These are phyloP conservation scores for Filobasidium floriforme DNA, from an alignment of 768 basidiomycete species.

Conservation along the genomic window DNA sequence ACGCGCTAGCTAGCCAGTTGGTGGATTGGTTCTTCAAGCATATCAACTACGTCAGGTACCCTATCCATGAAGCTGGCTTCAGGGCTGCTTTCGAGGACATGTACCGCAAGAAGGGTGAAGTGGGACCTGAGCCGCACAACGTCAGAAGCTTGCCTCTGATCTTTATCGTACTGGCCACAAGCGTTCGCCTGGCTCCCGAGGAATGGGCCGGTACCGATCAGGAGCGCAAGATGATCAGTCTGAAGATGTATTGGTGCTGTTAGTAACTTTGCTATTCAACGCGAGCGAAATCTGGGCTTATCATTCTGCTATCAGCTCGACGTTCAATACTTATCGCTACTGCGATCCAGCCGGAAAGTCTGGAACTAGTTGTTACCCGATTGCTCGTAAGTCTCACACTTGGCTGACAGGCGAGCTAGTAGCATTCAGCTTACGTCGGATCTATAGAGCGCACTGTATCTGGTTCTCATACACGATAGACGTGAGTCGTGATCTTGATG, in stretches of 20 bases:
- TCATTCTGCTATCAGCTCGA: slow-evolving; percentile 54
- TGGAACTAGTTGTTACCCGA: slow-evolving; percentile 88
- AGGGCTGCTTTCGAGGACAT: slow-evolving; percentile 58
- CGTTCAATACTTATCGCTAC: slow-evolving; percentile 81
- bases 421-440: background rate
- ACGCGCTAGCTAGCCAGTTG: slow-evolving; percentile 64
- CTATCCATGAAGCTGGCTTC: slow-evolving; percentile 76
- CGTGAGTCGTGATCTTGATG: slow-evolving; percentile 21
- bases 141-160: slow-evolving; percentile 61
- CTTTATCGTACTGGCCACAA: slow-evolving; percentile 83
- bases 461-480: slow-evolving; percentile 48
- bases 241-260: slow-evolving; percentile 95
- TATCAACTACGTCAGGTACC: slow-evolving; percentile 91
- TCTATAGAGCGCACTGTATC: slow-evolving; percentile 60
- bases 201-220: slow-evolving; percentile 71
- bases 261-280: slow-evolving; percentile 45
- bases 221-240: slow-evolving; percentile 65
- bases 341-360: slow-evolving; percentile 83
- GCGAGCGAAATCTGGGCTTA: background rate
- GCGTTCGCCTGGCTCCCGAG: slow-evolving; percentile 77
- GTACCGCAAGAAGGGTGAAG: slow-evolving; percentile 47
- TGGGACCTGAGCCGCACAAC: slow-evolving; percentile 21
- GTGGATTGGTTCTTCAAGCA: slow-evolving; percentile 59
- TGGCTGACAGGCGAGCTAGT: background rate
- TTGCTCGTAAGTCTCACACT: slow-evolving; percentile 52